Base-by-base conservation (phyloP, 768 basidiomycete genomes). In the Leccinum variicolor region DNA sequence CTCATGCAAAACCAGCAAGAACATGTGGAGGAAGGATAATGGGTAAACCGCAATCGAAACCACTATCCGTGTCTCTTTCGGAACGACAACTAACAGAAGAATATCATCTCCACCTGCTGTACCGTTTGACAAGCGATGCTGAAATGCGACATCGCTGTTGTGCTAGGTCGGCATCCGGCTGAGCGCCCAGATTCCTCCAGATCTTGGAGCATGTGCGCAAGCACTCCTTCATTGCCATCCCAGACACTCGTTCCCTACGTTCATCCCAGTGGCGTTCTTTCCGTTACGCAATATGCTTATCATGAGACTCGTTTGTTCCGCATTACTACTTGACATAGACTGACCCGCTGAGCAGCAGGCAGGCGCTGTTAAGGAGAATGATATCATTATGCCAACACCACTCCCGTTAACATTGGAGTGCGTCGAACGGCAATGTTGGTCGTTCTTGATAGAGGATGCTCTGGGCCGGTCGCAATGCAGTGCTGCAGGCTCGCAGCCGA, bases 401-500 rank as follows among this genome's bases (percentile, higher is more conserved):
- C 78, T 97, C 3, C 95, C 96, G 21, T 83, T 94, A 56, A 95
- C 92, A 1, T 94, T 92, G n/a, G 96, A 98, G 74, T 81, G 94
- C 36, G 78, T 99, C 54, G 93, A 98, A 73, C 81, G 95, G 50
- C 93, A 98, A 17, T 15, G 7, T 0, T 65, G 95, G 96, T 56
- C 79, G 54, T 98, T 89, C 84, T 74, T 99, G 61, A 97, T 99
- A 63, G 97, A 98, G 73, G 96, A 98, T 71, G 92, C 91, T 1
- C 95, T 33, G 98, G 74, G 97, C n/a, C 85, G 94, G 97, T 19
- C 86, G 94, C 29, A 96, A 98, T 69, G 94, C 97, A 7, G 94
- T 98, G n/a, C 92, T 3, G 25, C 25, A 25, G 25, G 25, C 25
- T 25, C 95, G 9, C 90, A 95, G 69, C 84, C 98, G 50, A 77